These are phyloP conservation scores for Hypoxylon sp. DNA, from an alignment of 2,329 filamentous ascomycete species.

Conservation along the genomic window DNA sequence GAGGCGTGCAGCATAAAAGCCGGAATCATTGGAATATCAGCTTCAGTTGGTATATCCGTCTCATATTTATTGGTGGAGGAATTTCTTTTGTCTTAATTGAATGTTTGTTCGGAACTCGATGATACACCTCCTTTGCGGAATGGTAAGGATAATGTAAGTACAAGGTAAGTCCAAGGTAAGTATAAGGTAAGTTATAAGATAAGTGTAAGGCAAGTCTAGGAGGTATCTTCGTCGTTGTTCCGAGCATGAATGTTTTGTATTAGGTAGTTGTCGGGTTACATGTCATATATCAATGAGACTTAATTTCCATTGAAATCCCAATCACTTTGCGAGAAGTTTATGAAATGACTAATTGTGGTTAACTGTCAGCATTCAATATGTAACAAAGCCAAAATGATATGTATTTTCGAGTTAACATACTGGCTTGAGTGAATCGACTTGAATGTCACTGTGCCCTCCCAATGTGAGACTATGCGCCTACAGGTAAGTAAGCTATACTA, in stretches of 20 bases:
- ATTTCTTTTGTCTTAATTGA: not conserved
- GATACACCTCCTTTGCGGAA: too few species aligned
- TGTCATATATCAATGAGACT: not conserved
- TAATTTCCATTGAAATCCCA: not conserved
- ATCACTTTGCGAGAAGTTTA: not conserved
- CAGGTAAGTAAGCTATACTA: slow-evolving; percentile 27
- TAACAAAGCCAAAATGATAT: not conserved
- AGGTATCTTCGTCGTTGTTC: too few species aligned
- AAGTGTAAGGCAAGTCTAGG: not conserved
- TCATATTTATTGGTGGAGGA: not conserved
- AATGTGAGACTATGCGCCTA: slow-evolving; percentile 19
- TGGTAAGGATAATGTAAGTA: not conserved
- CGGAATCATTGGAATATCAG: not conserved
- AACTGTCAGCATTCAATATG: too few species aligned
- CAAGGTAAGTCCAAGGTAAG: not conserved
- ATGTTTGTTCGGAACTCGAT: too few species aligned
- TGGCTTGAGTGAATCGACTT: slow-evolving; percentile 52
- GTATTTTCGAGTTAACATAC: not conserved
- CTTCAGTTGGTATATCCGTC: not conserved
- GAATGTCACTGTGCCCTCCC: slow-evolving; percentile 15
- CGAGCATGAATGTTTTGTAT: too few species aligned
- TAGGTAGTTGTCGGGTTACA: too few species aligned
- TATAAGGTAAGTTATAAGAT: too few species aligned
- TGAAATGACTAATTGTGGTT: not conserved
- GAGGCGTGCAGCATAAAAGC: slow-evolving; percentile 56